These are phyloP conservation scores for Cicer chorassanicum DNA, from an alignment of 306 rosid species.

Conservation along the genomic window DNA sequence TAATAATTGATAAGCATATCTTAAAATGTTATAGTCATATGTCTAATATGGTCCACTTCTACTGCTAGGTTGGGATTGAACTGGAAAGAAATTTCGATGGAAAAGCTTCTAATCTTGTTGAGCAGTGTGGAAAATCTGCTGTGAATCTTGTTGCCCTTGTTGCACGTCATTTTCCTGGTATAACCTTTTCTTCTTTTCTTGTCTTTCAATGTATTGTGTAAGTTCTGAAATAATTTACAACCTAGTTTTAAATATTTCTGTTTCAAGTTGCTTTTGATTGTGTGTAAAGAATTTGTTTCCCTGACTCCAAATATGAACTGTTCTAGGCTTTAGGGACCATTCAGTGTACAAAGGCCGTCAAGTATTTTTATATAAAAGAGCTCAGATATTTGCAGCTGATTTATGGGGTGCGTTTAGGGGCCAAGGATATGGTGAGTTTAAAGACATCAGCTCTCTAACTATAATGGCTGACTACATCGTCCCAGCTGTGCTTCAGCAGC, in stretches of 20 bases:
- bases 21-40: neutral
- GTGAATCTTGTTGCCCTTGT: slow-evolving; percentile 83
- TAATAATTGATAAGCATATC: slow-evolving; percentile 37
- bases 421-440: slow-evolving; percentile 82
- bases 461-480: slow-evolving; percentile 97
- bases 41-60: slow-evolving; percentile 28
- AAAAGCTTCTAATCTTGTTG: slow-evolving; percentile 80
- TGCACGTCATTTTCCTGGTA: slow-evolving; percentile 94
- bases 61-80: slow-evolving; percentile 71
- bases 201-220: neutral
- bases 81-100: slow-evolving; percentile 82
- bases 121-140: slow-evolving; percentile 88
- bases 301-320: slow-evolving; percentile 46
- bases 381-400: slow-evolving; percentile 96
- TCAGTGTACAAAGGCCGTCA: slow-evolving; percentile 92
- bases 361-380: slow-evolving; percentile 91
- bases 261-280: slow-evolving; percentile 25
- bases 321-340: slow-evolving; percentile 90
- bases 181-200: neutral
- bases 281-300: slow-evolving; percentile 23
- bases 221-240: slow-evolving; percentile 11
- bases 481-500: slow-evolving; percentile 90
- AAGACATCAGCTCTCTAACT: slow-evolving; percentile 78
- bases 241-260: neutral
- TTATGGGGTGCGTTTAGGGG: slow-evolving; percentile 89